Evolutionary conservation across 768 basidiomycete species (phyloP).

Genomic region (Xanthoconium purpureum): DNA sequence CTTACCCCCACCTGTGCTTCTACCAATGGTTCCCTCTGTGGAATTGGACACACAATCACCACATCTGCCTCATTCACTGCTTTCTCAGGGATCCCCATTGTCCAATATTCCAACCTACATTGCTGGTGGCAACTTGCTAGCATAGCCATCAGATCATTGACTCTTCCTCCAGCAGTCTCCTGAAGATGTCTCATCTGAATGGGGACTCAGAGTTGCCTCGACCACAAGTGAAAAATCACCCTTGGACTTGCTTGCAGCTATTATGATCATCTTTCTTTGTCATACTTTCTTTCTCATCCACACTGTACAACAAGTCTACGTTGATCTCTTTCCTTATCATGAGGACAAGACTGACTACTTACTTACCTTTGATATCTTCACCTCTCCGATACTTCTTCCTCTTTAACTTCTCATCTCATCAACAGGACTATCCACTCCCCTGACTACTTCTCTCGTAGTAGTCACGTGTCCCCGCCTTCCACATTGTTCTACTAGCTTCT

Average conservation of each 20-base stretch:
- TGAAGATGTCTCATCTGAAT: conserved; percentile 37
- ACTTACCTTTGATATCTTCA: no score
- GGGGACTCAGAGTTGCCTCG: conserved; percentile 21
- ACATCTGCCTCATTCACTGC: conserved; percentile 15
- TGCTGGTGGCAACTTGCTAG: conserved; percentile 24
- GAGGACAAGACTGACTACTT: no score
- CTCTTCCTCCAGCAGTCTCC: conserved; percentile 48
- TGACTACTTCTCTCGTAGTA: no score
- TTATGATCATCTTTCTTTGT: no score
- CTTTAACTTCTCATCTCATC: no score
- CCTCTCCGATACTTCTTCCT: no score
- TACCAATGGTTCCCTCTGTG: not conserved
- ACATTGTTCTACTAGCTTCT: no score
- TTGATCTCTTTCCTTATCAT: no score
- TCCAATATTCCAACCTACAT: conserved; percentile 8
- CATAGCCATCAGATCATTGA: conserved; percentile 38
- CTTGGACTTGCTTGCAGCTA: conserved; percentile 31
- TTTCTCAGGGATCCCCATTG: not conserved
- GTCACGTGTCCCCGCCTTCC: no score
- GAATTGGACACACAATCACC: conserved; percentile 4
- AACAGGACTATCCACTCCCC: no score
- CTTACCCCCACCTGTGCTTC: conserved; percentile 26
- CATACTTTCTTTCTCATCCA: no score
- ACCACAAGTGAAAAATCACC: conserved; percentile 34
- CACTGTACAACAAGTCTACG: no score